A percentile compares a stretch with the other conserved stretches of the same genome.
These are phyloP conservation scores for Aspergillus biplanus DNA, from an alignment of 495 filamentous ascomycete genomes.

Conservation along the genomic window DNA sequence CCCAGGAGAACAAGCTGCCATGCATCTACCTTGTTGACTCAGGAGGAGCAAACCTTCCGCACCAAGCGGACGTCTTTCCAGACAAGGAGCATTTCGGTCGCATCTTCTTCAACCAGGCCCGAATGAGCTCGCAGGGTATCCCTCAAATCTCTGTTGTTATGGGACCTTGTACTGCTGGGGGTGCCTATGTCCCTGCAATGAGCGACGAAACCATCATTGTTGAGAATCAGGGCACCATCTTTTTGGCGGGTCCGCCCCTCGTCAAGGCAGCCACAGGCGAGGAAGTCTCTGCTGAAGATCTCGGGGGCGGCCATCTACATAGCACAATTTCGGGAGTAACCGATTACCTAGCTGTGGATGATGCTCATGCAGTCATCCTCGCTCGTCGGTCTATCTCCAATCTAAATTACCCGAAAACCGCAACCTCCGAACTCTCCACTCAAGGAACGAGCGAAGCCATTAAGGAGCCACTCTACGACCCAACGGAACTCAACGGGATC, in stretches of 20 bases:
- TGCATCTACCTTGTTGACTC: slow-evolving; percentile 98
- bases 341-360: slow-evolving; percentile 93
- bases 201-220: slow-evolving; percentile 98
- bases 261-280: slow-evolving; percentile 98
- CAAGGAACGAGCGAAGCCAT: slow-evolving; percentile 32
- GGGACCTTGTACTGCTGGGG: slow-evolving; percentile 96
- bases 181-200: slow-evolving; percentile 96
- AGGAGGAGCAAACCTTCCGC: slow-evolving; percentile 92
- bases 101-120: slow-evolving; percentile 98
- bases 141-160: slow-evolving; percentile 96
- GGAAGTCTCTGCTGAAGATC: slow-evolving; percentile 87
- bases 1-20: slow-evolving; percentile 81
- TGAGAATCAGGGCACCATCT: slow-evolving; percentile 91
- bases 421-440: slow-evolving; percentile 22
- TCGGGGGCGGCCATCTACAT: slow-evolving; percentile 93
- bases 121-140: slow-evolving; percentile 78
- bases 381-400: slow-evolving; percentile 83
- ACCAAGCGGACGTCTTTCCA: slow-evolving; percentile 96
- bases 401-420: slow-evolving; percentile 74
- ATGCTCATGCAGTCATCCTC: slow-evolving; percentile 89
- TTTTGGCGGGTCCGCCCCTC: slow-evolving; percentile 91
- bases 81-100: slow-evolving; percentile 95
- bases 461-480: slow-evolving; percentile 80
- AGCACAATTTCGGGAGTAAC: slow-evolving; percentile 91
- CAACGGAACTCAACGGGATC: slow-evolving; percentile 82